These are phyloP conservation scores for Aspergillus fijiensis DNA, from an alignment of 2,329 filamentous ascomycete genomes.

Conservation along the genomic window DNA sequence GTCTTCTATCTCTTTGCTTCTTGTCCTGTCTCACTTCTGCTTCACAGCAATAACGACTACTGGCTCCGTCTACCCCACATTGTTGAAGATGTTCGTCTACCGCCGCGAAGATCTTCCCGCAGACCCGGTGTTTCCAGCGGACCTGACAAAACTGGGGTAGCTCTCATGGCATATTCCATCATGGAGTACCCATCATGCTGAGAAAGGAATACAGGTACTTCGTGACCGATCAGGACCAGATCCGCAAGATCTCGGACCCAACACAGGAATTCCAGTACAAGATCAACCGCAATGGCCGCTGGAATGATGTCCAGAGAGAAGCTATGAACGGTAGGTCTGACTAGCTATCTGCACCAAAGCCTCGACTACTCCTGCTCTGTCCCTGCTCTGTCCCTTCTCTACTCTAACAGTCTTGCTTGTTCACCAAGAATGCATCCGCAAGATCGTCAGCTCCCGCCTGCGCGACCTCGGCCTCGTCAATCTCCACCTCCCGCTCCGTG, in stretches of 20 bases:
- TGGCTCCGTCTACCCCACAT: background rate
- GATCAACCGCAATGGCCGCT: constrained; percentile 69
- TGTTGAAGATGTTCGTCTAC: constrained; percentile 70
- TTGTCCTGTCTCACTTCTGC: background rate
- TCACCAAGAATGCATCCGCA: constrained; percentile 53
- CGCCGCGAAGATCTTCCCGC: constrained; percentile 66
- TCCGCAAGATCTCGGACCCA: constrained; percentile 68
- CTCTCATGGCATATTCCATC: background rate
- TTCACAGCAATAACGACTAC: background rate
- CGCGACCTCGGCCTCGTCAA: constrained; percentile 59
- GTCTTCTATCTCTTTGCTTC: background rate
- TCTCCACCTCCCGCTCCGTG: constrained; percentile 61
- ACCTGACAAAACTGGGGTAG: constrained; percentile 73
- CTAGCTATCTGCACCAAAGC: background rate
- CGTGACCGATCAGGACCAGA: constrained; percentile 71
- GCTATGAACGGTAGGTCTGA: constrained; percentile 65
- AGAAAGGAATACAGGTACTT: constrained; percentile 62
- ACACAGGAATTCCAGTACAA: constrained; percentile 73
- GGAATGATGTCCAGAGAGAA: constrained; percentile 73
- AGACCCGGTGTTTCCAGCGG: constrained; percentile 64
- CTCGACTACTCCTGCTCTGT: too few species aligned
- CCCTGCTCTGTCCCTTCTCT: background rate
- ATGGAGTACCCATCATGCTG: background rate
- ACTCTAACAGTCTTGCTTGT: background rate
- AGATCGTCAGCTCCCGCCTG: constrained; percentile 63